Evolutionary conservation across 225 moss, liverwort and hornwort genomes (phyloP).

Genomic region (Rhytidiadelphus loreus): DNA sequence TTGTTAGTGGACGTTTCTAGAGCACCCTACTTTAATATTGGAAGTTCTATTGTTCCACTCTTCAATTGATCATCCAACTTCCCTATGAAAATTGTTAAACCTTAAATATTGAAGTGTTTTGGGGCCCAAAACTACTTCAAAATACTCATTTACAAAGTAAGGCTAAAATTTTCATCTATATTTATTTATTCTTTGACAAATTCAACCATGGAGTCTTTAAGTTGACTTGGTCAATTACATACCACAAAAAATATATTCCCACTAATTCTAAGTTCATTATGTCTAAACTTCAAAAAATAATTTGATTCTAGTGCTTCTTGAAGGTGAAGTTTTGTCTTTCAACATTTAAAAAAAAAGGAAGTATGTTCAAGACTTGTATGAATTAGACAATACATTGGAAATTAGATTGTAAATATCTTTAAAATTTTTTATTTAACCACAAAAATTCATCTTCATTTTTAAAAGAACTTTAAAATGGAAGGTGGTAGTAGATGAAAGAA

Average conservation of each 20-base stretch:
- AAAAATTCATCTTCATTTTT: background rate
- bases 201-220: too few relatives aligned
- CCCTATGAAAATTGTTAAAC: fast-evolving
- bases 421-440: background rate
- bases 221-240: background rate
- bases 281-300: background rate
- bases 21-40: too few relatives aligned
- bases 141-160: background rate
- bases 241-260: fast-evolving
- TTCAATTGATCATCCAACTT: fast-evolving
- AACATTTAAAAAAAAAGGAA: background rate
- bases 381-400: background rate
- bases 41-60: too few relatives aligned
- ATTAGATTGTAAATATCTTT: background rate
- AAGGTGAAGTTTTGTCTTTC: background rate
- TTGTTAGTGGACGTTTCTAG: too few relatives aligned
- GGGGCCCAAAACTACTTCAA: background rate
- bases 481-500: too few relatives aligned
- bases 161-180: background rate
- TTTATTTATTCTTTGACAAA: background rate
- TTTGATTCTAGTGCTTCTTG: background rate
- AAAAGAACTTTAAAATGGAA: too few relatives aligned
- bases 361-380: background rate
- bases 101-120: fast-evolving
- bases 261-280: background rate